Base-by-base conservation (phyloP, 2,329 filamentous ascomycete species). In the Colletotrichum australisinense region DNA sequence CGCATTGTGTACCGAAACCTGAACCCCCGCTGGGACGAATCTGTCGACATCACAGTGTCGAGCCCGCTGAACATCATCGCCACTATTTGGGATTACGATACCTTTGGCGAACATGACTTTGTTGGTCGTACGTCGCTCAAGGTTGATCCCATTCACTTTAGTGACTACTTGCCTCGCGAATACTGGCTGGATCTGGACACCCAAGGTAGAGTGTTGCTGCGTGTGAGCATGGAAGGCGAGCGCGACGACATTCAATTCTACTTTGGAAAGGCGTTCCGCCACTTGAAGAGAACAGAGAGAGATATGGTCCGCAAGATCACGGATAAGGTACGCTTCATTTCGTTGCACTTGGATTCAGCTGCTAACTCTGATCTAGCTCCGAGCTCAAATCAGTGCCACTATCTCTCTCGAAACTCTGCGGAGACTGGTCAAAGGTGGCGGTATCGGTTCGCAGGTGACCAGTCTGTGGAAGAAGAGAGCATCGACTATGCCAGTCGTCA, bases 231-330 rank as follows among this genome's bases (percentile, higher is more conserved):
- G 97, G 97, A 99, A 84, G 97, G 97, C 64, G 97, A 99, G 84
- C 91, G 97, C 75, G 97, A 99, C 80, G 97, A 99, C 80, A 99
- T 99, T 72, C 94, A 98, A 79, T 99, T 99, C 83, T 96, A 98
- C 80, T 98, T 98, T 83, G 97, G 95, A 78, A 98, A 98, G 84
- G 94, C 97, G 30, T 99, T 99, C 86, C 91, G 97, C 59, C 95
- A 96, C 73, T 87, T 99, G 77, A 98, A 98, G 87, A 91, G 97
- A 76, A 97, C 96, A 0, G 96, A 99, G 84, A 91, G 96, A 78
- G 97, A 99, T 82, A 99, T 99, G 97, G 97, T 97, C 67, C 91
- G 97, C 74, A 97, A 95, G 84, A 97, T 98, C 79, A 98, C 97
- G 8, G 97, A 98, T 85, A 99, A 99, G 92, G 94, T 95, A 86